These are phyloP conservation scores for Hypoxylon sp. DNA, from an alignment of 2,329 filamentous ascomycete species.

Conservation along the genomic window DNA sequence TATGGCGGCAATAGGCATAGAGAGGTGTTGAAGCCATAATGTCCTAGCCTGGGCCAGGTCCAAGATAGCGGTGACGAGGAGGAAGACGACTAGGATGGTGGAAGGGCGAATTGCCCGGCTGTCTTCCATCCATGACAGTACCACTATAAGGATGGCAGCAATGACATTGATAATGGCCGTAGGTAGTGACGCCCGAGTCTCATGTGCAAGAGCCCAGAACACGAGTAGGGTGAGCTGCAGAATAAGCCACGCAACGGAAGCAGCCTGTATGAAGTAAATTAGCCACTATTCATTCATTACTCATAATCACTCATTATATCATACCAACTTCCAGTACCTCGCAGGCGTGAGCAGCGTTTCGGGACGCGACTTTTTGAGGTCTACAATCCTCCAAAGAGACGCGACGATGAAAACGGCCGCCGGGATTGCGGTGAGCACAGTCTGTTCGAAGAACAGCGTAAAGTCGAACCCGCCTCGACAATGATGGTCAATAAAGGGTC, in stretches of 20 bases:
- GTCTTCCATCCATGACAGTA: constrained; percentile 6
- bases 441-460: constrained; percentile 6
- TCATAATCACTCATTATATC: no score
- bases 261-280: no score
- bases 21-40: background rate
- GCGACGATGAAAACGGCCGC: no score
- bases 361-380: no score
- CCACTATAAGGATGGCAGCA: background rate
- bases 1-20: background rate
- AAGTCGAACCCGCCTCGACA: constrained; percentile 8
- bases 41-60: background rate
- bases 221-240: background rate
- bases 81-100: background rate
- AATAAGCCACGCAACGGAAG: no score
- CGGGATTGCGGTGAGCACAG: constrained; percentile 2
- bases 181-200: background rate
- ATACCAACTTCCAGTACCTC: no score
- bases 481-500: background rate
- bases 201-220: background rate
- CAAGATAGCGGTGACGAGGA: background rate
- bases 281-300: no score
- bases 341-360: no score
- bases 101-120: constrained; percentile 1
- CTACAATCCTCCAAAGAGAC: no score
- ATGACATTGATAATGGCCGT: background rate